phyloP scores from a whole-genome alignment of 352 stramenopile genomes.

The Globisporangium nodosum region DNA sequence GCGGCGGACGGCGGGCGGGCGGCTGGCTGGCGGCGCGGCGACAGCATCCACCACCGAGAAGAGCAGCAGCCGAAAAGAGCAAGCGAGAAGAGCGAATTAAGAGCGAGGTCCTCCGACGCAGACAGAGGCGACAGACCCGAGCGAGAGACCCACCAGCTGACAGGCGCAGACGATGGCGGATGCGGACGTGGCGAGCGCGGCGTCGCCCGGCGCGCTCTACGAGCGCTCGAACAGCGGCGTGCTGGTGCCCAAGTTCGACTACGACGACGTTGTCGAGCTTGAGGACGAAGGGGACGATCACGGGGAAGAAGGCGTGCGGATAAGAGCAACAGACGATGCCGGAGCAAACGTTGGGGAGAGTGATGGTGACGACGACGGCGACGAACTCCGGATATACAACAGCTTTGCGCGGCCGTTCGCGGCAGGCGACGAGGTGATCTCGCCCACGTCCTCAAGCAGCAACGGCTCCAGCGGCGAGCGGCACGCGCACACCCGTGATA shows the following conservation, averaged over 20 bases:
- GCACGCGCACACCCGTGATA: conserved; percentile 6
- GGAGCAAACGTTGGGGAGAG: not conserved
- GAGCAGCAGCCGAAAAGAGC: not conserved
- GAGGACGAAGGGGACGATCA: conserved; percentile 5
- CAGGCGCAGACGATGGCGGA: not conserved
- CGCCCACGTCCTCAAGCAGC: conserved; percentile 54
- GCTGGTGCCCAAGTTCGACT: conserved; percentile 15
- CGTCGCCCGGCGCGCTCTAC: conserved; percentile 1
- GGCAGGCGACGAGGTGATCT: conserved; percentile 20
- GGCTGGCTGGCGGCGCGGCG: not conserved
- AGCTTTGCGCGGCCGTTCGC: conserved; percentile 9
- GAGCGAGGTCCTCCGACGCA: not conserved
- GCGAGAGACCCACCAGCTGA: not conserved
- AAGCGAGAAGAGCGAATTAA: not conserved
- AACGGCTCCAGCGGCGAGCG: conserved; percentile 36
- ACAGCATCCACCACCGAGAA: not conserved
- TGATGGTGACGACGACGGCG: not conserved
- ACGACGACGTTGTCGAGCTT: conserved; percentile 8
- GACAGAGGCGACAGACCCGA: not conserved
- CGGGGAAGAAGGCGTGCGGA: conserved; percentile 1
- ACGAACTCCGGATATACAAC: conserved; percentile 10
- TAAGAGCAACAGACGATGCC: not conserved
- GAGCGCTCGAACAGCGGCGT: conserved; percentile 16
- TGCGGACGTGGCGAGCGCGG: not conserved
- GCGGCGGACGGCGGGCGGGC: not conserved